Conservation (phyloP, 2,329 filamentous ascomycete genomes). For the Gaeumannomyces sp. region DNA sequence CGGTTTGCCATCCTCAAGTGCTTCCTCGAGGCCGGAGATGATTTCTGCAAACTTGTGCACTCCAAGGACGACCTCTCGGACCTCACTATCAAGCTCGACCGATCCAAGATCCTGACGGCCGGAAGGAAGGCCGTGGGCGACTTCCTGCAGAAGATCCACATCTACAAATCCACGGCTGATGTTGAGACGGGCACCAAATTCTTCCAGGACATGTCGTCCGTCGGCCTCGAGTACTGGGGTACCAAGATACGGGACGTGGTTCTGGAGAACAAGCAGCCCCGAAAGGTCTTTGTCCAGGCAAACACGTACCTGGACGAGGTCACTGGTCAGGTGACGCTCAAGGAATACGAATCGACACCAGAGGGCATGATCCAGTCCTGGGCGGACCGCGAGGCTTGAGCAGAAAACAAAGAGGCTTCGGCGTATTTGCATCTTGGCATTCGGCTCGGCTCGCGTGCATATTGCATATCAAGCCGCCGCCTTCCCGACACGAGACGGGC, state of each 20-base stretch:
- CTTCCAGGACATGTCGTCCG: constrained; percentile 77
- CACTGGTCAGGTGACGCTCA: constrained; percentile 65
- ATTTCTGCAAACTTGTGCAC: constrained; percentile 79
- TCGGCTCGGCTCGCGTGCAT: too few species aligned
- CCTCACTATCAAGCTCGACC: constrained; percentile 75
- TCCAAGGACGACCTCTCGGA: constrained; percentile 69
- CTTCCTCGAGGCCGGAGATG: constrained; percentile 78
- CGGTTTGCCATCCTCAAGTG: constrained; percentile 82
- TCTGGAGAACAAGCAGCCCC: constrained; percentile 70
- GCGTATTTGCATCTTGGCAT: too few species aligned
- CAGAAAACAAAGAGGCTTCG: background rate
- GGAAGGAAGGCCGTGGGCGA: constrained; percentile 78
- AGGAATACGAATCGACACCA: constrained; percentile 77
- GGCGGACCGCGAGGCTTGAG: constrained; percentile 48
- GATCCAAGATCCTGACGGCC: constrained; percentile 76
- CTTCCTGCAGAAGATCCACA: constrained; percentile 84
- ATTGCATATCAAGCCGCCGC: too few species aligned
- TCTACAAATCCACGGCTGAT: constrained; percentile 89
- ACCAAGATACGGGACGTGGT: constrained; percentile 71
- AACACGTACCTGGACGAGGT: constrained; percentile 71
- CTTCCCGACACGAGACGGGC: too few species aligned
- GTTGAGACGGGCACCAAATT: constrained; percentile 69
- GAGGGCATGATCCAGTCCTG: constrained; percentile 82
- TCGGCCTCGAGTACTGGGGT: constrained; percentile 78
- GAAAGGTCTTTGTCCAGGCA: constrained; percentile 89